Conservation (phyloP, 1,284 basidiomycete species). For the Ganoderma sinense region DNA sequence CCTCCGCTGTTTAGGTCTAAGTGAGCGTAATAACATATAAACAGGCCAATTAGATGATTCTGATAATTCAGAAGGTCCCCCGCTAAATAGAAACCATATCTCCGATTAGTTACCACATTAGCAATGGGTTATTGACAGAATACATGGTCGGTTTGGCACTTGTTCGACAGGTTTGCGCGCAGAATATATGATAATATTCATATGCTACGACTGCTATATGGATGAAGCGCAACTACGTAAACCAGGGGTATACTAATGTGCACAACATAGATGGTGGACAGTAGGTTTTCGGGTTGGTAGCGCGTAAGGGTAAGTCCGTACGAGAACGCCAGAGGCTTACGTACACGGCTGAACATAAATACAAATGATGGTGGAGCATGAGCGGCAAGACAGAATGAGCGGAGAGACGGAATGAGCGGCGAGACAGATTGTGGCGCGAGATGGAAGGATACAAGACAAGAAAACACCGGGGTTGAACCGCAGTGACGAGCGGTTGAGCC, state of each 20-base stretch:
- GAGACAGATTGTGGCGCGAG: no score
- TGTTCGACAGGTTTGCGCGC: neutral
- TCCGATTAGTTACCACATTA: neutral
- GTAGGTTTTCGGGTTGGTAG: neutral
- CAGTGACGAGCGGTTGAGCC: no score
- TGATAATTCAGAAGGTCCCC: neutral
- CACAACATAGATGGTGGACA: neutral
- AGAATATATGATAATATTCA: neutral
- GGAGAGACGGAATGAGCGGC: no score
- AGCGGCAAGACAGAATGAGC: no score
- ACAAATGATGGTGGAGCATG: no score
- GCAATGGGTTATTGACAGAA: neutral
- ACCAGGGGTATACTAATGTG: neutral
- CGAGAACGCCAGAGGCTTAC: no score
- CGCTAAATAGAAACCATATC: neutral
- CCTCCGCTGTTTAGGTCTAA: neutral
- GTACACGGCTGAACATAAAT: no score
- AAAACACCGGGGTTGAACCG: no score
- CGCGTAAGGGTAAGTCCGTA: no score
- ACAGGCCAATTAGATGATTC: neutral
- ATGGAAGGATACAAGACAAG: no score
- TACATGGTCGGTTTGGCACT: neutral
- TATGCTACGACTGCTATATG: neutral
- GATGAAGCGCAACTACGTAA: neutral
- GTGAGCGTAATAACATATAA: neutral